Evolutionary conservation across 148 eudicot species (phyloP).

Genomic region (Spergularia marina): DNA sequence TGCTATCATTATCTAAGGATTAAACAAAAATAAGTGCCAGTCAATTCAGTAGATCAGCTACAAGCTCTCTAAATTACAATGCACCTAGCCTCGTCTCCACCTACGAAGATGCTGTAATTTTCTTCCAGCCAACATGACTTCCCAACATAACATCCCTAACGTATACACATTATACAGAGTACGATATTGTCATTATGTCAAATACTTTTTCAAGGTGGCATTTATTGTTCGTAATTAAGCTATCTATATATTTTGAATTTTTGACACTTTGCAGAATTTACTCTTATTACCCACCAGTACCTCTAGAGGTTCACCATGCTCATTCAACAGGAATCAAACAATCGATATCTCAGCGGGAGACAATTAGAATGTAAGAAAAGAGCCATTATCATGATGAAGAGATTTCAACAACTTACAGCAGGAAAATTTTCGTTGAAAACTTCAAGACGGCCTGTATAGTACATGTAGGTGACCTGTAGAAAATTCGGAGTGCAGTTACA

Average conservation of each 20-base stretch:
- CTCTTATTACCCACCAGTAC: not conserved
- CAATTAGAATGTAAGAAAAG: not conserved
- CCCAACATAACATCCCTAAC: not conserved
- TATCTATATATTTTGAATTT: not conserved
- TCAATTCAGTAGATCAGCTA: too few relatives aligned
- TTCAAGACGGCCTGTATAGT: conserved; percentile 96
- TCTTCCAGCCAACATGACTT: not conserved
- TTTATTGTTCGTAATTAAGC: not conserved
- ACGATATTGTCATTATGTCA: not conserved
- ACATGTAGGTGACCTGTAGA: conserved; percentile 88
- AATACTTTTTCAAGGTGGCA: not conserved
- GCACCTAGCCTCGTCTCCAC: too few relatives aligned
- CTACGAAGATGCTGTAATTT: too few relatives aligned
- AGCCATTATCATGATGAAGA: not conserved
- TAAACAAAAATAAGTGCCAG: too few relatives aligned
- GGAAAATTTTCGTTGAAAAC: conserved; percentile 94
- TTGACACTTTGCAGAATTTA: not conserved
- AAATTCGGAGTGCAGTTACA: conserved; percentile 15
- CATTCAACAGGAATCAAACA: not conserved
- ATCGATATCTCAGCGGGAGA: not conserved
- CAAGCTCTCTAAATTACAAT: too few relatives aligned
- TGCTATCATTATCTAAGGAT: too few relatives aligned
- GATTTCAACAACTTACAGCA: conserved; percentile 48
- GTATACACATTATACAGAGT: not conserved
- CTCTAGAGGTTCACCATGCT: not conserved